These are phyloP conservation scores for Quercus lobata DNA, from an alignment of 331 rosid genomes.

Conservation along the genomic window DNA sequence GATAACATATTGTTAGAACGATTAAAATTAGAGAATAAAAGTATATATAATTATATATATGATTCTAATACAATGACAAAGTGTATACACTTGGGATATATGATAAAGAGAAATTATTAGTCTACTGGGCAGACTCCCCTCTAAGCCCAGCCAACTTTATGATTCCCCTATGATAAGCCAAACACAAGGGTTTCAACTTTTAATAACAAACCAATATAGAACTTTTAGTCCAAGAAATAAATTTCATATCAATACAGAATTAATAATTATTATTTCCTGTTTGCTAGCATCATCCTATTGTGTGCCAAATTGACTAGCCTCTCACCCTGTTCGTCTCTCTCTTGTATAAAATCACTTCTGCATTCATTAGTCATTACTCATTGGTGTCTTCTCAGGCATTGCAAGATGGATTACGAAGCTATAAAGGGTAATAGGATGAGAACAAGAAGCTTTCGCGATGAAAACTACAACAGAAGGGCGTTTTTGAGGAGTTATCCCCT, in stretches of 20 bases:
- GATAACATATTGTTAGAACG: no score
- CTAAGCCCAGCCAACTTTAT: no score
- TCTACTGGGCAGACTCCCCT: no score
- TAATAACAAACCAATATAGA: no score
- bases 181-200: not conserved
- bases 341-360: not conserved
- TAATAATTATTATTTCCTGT: not conserved
- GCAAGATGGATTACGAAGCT: slow-evolving; percentile 9
- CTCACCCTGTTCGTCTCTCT: not conserved
- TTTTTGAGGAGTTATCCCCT: slow-evolving; percentile 38
- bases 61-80: no score
- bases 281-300: not conserved
- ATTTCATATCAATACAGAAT: not conserved
- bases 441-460: slow-evolving; percentile 22
- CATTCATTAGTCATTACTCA: not conserved
- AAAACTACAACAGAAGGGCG: slow-evolving; percentile 29
- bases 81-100: no score
- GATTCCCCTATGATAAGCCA: slow-evolving; percentile 10
- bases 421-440: not conserved
- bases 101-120: no score
- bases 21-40: no score
- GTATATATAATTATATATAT: no score
- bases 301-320: not conserved
- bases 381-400: not conserved
- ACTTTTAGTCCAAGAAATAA: no score